Base-by-base conservation (phyloP, 148 eudicot species). In the Selenicereus undatus region DNA sequence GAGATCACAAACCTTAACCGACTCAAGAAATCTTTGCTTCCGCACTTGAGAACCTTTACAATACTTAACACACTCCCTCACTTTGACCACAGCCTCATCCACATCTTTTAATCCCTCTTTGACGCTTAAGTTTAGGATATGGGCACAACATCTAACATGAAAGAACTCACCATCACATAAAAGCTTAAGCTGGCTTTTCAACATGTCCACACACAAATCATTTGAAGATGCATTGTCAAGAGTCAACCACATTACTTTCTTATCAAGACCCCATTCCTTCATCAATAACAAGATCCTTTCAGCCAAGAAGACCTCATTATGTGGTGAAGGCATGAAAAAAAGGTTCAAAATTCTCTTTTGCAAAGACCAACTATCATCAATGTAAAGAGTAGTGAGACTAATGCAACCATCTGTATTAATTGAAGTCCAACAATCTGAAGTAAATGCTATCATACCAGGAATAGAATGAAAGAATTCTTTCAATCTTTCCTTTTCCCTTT, bases 341-440 rank as follows among this genome's bases (percentile, higher is more conserved):
- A 73, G 56, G 17, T 73, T 80, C 24, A 80, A 62, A 24, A 80
- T 62, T 24, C 6, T 32, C 20, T 74, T 80, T 32, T n/a, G 70
- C 14, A 73, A 20, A 11, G 0, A 11, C 56, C 78, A 80, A 54
- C 13, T 3, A 54, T 0, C 2, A 74, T 80, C 75, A 51, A 79
- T 30, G 14, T 22, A 78, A 35, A 48, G 64, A 5, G 81, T 18
- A 32, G 32, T 32, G 32, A 32, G 32, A 32, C 32, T 32, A 2
- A 32, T 32, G 32, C 2, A 32, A 2, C 56, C 77, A 7, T 80
- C 18, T 1, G 78, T 80, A 5, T 62, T 62, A 5, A n/a, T 11
- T 16, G 78, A 80, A 1, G 42, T 32, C 71, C 71, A 73, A 36
- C 50, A 30, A 73, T 70, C 65, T 48, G 64, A 71, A 11, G 65